Evolutionary conservation across 495 filamentous ascomycete genomes (phyloP), one percentile per base, ranked within the genome.

Genomic region (Niebla homalea): DNA sequence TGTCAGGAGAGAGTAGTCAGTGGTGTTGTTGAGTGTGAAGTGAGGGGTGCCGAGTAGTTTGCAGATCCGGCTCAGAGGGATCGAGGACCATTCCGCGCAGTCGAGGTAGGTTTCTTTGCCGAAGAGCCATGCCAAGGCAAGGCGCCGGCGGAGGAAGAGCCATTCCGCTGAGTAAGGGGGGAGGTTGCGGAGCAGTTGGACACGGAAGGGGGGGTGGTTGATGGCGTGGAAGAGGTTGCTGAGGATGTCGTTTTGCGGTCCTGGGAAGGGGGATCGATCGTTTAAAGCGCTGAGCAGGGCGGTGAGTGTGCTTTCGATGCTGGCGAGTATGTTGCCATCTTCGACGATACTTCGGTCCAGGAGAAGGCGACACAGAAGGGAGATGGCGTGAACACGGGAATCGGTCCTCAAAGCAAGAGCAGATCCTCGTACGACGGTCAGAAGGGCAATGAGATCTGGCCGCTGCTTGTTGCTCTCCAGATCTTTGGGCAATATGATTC

Each of bases 61-160:
- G 44, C 70, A 36, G 45, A 48, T 48, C 45, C n/a, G 32, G 45
- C n/a, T 36, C 6, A 16, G 20, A 35, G 45, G 36, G 19, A 18
- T 35, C 10, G 11, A 36, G 23, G 15, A 20, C 11, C 4, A 36
- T 18, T 15, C 5, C 4, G 5, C 21, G 29, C 25, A 35, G n/a
- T 16, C 12, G 36, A 36, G 15, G 14, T 75, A 67, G 1, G 61
- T 49, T 3, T 64, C 55, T 51, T 80, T 72, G 21, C 69, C 59
- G 53, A 85, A 80, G 52, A 87, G 66, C 57, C 82, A 89, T 18
- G 79, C 70, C 35, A 86, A 66, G 1, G 87, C 85, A 11, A 96
- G 75, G n/a, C 83, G 74, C 29, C 80, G 75, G 36, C 83, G 74
- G 38, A 94, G 67, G 25, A 80, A 68, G 42, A 81, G 72, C 19